phyloP scores from a whole-genome alignment of 139 green algal genomes.

The Tetraselmis striata region DNA sequence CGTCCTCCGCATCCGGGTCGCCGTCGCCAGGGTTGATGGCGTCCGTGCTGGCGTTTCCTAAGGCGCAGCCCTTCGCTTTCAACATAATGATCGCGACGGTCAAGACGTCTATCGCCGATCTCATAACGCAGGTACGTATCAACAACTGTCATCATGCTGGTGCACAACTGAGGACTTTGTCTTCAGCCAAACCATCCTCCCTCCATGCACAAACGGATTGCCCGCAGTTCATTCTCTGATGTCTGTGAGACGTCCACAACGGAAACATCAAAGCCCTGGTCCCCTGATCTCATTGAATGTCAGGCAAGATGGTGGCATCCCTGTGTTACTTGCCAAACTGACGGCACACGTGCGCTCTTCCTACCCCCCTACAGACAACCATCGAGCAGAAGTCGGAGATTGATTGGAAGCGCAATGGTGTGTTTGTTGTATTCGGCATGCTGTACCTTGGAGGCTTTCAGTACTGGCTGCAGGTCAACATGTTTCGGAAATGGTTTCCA shows the following conservation, averaged over 20 bases:
- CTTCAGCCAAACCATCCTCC: no score
- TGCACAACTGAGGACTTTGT: no score
- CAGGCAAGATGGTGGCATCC: no score
- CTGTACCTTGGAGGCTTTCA: conserved; percentile 8
- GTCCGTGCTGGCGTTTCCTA: background rate
- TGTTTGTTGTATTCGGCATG: conserved; percentile 9
- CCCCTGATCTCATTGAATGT: no score
- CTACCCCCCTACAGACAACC: no score
- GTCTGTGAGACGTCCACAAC: no score
- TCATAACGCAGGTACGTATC: conserved; percentile 1
- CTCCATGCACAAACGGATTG: no score
- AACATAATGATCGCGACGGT: conserved; percentile 15
- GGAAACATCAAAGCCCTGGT: no score
- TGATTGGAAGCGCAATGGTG: conserved; percentile 10
- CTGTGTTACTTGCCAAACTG: no score
- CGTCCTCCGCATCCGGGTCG: background rate
- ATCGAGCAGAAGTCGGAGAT: conserved; percentile 9
- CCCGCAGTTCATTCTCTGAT: no score
- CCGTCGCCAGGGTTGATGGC: background rate
- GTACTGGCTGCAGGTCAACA: conserved; percentile 16
- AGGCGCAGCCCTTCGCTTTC: background rate
- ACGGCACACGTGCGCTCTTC: no score
- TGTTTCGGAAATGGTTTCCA: conserved; percentile 4
- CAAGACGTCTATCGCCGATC: conserved; percentile 8
- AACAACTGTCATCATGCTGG: background rate